Evolutionary conservation across 345 rosid genomes (phyloP), one percentile per base, ranked within the genome.

Genomic region (Moricandia arvensis): DNA sequence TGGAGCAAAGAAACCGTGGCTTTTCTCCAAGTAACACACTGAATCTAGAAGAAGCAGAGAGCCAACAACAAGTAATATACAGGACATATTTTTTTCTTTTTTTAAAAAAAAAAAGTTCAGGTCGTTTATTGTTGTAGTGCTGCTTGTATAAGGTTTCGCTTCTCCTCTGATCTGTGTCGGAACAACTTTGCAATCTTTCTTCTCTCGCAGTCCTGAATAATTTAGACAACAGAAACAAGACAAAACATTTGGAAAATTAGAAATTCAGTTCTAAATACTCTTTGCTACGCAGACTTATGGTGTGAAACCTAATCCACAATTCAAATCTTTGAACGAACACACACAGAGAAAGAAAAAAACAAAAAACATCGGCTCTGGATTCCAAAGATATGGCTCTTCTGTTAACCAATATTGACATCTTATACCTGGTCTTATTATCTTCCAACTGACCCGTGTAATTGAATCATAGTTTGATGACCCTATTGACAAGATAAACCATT

Each of bases 191-290:
- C 91, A 67, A 95, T 68, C 10, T 83, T 82, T 82, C 99, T 87
- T 82, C 99, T 89, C 81, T 95, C 99, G 66, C 99, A 95, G 72
- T 95, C 99, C 99, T 92, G 89, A 79, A 79, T n/a, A 79, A 66
- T 45, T 51, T 29, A 63, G 13, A 69, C 26, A 34, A 66, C 0
- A 13, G 43, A 49, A 68, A 18, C 68, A 60, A 27, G 29, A 8
- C 8, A 53, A 47, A 47, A 41, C 45, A 53, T 21, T 13, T 24
- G 15, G 6, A 8, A 58, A 72, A 66, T 24, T 59, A 59, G 72
- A 77, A 7, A 33, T 58, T 34, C 15, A 5, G 17, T 30, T 37
- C 26, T 29, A 8, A 7, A 31, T 43, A 41, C 59, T 41, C 65
- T 41, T 53, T 11, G 38, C 65, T 63, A 63, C 29, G 1, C 34